phyloP scores from a whole-genome alignment of 768 basidiomycete species.

The Naganishia vishniacii region DNA sequence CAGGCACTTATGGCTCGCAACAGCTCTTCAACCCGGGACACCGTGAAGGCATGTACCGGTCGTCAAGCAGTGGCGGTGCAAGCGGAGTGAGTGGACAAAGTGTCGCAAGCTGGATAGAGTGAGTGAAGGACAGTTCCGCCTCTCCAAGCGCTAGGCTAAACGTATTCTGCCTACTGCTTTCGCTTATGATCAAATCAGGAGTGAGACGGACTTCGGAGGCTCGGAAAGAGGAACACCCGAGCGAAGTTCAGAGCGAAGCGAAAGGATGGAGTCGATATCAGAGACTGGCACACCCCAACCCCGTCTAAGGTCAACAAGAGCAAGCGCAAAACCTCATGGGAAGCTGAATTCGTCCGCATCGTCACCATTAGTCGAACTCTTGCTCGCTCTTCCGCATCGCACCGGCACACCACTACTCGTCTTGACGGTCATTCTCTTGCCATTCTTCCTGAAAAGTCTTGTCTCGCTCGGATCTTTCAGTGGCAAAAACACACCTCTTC shows the following conservation, averaged over 20 bases:
- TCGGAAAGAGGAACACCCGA: not conserved
- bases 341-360: not conserved
- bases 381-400: constrained; percentile 2
- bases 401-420: not conserved
- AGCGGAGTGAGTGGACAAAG: constrained; percentile 13
- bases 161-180: too few species aligned
- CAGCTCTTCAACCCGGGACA: not conserved
- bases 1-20: not conserved
- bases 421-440: not conserved
- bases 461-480: constrained; percentile 1
- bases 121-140: not conserved
- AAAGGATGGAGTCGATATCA: not conserved
- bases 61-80: not conserved
- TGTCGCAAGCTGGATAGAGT: constrained; percentile 12
- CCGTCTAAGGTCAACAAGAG: not conserved
- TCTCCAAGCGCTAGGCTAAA: too few species aligned
- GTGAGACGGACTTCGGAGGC: constrained; percentile 16
- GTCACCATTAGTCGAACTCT: not conserved
- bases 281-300: not conserved
- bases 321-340: not conserved
- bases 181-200: not conserved
- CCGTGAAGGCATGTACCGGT: constrained; percentile 3
- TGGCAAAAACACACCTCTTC: constrained; percentile 66
- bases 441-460: constrained; percentile 5
- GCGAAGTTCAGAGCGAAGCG: not conserved